Conservation (phyloP, 495 filamentous ascomycete species). For the Daldinia grandis region DNA sequence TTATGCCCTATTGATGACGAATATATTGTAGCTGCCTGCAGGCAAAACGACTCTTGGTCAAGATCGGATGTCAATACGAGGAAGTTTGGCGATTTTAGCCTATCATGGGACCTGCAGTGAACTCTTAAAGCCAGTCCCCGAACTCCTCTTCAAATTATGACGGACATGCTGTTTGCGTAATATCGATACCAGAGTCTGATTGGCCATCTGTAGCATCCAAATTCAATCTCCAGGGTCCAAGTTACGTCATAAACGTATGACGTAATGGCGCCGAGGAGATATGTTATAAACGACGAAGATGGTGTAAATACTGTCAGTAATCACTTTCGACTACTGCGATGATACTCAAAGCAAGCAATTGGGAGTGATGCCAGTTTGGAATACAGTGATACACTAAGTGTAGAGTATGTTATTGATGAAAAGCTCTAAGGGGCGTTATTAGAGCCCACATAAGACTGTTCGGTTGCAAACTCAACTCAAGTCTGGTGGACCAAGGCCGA, state of each 20-base stretch:
- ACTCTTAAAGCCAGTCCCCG: background rate
- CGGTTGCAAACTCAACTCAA: slow-evolving; percentile 11
- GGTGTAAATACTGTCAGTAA: background rate
- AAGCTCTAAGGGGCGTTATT: background rate
- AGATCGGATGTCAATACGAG: background rate
- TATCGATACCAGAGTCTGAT: slow-evolving; percentile 9
- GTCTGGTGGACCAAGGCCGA: background rate
- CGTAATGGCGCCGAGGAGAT: slow-evolving; percentile 22
- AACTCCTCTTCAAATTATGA: background rate
- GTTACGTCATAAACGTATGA: slow-evolving; percentile 37
- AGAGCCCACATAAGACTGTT: background rate
- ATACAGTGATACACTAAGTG: background rate
- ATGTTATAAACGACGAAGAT: background rate
- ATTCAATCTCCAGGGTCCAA: slow-evolving; percentile 6
- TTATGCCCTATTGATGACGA: background rate
- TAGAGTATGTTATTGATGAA: background rate
- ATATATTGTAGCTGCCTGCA: background rate
- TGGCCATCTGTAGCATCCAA: slow-evolving; percentile 2
- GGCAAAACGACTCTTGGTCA: background rate
- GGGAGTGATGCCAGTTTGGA: background rate
- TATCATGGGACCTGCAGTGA: background rate
- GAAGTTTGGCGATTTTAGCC: background rate
- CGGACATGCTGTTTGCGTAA: background rate
- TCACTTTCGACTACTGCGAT: background rate
- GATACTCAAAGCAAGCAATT: background rate